Percentiles rank a stretch among this genome's conserved stretches.
Evolutionary conservation across 2,329 filamentous ascomycete species (phyloP).

Genomic region (Paracorniculantispora psalliotae): DNA sequence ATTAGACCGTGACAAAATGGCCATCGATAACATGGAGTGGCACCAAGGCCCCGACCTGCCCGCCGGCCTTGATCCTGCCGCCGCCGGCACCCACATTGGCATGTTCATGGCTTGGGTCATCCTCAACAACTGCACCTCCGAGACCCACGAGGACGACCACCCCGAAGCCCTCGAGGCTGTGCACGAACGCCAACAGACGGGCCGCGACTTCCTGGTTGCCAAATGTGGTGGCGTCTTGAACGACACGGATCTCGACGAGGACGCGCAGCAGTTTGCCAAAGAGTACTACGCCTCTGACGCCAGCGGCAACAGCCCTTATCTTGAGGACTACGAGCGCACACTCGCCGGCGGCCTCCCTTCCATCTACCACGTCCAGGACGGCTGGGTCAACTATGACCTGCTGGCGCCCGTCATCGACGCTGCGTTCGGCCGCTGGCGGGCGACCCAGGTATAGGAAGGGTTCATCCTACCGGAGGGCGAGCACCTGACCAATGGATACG

Average conservation of each 20-base stretch:
- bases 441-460: too few species aligned
- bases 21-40: background rate
- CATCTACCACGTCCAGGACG: background rate
- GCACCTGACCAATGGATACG: too few species aligned
- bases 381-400: constrained; percentile 2
- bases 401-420: background rate
- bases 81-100: constrained; percentile 2
- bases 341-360: background rate
- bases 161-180: background rate
- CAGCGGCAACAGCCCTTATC: background rate
- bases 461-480: too few species aligned
- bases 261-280: background rate
- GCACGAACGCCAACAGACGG: background rate
- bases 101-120: background rate
- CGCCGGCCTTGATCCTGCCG: background rate
- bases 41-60: background rate
- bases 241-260: background rate
- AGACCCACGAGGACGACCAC: background rate
- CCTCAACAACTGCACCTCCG: background rate
- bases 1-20: background rate
- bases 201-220: background rate
- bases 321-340: background rate
- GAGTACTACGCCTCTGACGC: background rate
- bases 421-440: background rate
- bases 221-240: background rate